Base-by-base conservation (phyloP, 2,329 filamentous ascomycete genomes). In the Aspergillus arachidicola region DNA sequence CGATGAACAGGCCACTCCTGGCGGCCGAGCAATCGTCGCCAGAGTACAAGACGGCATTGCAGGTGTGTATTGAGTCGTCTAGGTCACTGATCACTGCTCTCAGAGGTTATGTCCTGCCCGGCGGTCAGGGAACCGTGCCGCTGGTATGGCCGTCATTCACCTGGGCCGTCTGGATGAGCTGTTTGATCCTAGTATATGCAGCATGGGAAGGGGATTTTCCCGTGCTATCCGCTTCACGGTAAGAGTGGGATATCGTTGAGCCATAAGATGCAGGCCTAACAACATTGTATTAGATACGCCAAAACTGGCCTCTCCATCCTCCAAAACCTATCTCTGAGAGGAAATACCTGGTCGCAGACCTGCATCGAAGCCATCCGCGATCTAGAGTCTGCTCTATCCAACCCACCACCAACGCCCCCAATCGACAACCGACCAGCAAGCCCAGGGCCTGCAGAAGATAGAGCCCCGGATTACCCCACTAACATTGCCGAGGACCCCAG, bases 91-190 rank as follows among this genome's bases (percentile, higher is more conserved):
- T 84, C 9, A 80, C 76, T 6, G 75, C 76, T 0, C 69, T 83
- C 32, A 79, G 63, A 36, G 79, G 62, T 58, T 71, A 70, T 57
- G 69, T 64, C 64, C 71, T 64, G 43, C 62, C 51, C 38, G 7
- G 64, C 38, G 21, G 45, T 30, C 4, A 11, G 51, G 28, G 21
- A 16, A 19, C 32, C 26, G 61, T 60, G 7, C 78, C 81, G 0
- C 70, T 85, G 28, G 70, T 83, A 0, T 85, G 83, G 82, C 83
- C 83, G 3, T 83, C 82, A 0, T 83, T 83, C 45, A 85, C 83
- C 0, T 85, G 83, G 83, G 80, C 80, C 1, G 76, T 83, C 0
- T 85, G 83, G 83, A 85, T 85, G 66, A 84, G 82, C 61, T 81
- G 81, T 1, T 82, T 85, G 45, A 80, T 85, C 23, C 68, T 85